Evolutionary conservation across 768 basidiomycete species (phyloP), one percentile per base, ranked within the genome.

Genomic region (Mycena floridula): DNA sequence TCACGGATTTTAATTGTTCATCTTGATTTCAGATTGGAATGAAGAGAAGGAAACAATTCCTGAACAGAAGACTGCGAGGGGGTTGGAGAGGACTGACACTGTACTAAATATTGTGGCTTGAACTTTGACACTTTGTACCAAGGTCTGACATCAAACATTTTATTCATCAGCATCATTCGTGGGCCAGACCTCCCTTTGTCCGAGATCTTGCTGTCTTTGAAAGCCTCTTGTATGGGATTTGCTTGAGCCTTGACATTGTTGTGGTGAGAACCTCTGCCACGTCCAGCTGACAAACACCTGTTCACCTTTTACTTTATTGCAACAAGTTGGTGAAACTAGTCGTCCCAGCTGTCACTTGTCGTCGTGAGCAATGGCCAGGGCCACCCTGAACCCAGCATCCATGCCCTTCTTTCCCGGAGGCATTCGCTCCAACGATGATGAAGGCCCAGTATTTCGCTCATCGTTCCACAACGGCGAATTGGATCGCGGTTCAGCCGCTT

Each of bases 391-490:
- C 64, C 86, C 88, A 51, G 73, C 85, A 50, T 90, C 87, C 47
- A 81, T 81, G 60, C 88, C 88, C 41, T 90, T 90, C 75, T 88
- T 88, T 61, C 88, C 88, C 49, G 84, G 83, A 44, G 74, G 70
- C 56, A 59, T 77, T 53, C 79, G 80, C 51, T 57, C 69, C 52
- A 67, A 58, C 54, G 81, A 81, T 45, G 79, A 82, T 47, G 81
- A 82, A 43, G 67, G 64, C 39, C 69, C 71, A 52, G 59, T 66
- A 49, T 67, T 68, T 58, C 73, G 66, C 46, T 68, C 66, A 32
- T 67, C 65, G 37, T 61, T 54, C 18, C 40, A 48, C 39, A n/a
- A n/a, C n/a, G n/a, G n/a, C 42, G 69, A 69, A 28, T 65, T 68
- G 48, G 71, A 75, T 59, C 69, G 68, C 48, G 63, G 64, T 43